Percentiles rank a stretch among this genome's conserved stretches.
phyloP scores from a whole-genome alignment of 805 yeast species.

The Candida hungchunana region DNA sequence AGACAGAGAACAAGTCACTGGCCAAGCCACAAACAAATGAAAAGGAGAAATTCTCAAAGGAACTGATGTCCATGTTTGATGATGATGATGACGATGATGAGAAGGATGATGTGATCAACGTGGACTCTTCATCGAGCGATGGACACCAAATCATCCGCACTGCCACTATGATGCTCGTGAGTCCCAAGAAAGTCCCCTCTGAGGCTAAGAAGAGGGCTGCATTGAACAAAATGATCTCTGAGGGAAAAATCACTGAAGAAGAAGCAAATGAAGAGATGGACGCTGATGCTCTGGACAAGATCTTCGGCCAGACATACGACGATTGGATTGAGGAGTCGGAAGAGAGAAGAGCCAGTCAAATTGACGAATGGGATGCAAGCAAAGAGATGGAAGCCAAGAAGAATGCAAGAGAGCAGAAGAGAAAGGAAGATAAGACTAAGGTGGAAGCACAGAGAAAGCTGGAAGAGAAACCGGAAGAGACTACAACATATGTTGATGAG shows the following conservation, averaged over 20 bases:
- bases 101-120: conserved; percentile 2
- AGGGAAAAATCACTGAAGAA: no score
- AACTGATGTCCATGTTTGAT: conserved; percentile 33
- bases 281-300: no score
- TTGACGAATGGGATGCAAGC: background rate
- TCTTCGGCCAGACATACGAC: no score
- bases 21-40: background rate
- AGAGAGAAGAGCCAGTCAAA: no score
- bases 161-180: no score
- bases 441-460: background rate
- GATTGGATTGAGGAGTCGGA: no score
- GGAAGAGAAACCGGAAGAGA: conserved; percentile 10
- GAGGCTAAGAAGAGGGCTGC: background rate
- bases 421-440: background rate
- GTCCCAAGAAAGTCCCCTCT: background rate
- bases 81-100: conserved; percentile 28
- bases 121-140: no score
- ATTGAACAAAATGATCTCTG: no score
- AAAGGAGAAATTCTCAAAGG: conserved; percentile 11
- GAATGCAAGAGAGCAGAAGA: background rate
- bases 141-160: no score
- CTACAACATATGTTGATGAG: conserved; percentile 37
- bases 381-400: background rate
- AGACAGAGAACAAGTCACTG: background rate
- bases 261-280: no score